These are phyloP conservation scores for Penicillium macrosclerotiorum DNA, from an alignment of 495 filamentous ascomycete genomes.

Conservation along the genomic window DNA sequence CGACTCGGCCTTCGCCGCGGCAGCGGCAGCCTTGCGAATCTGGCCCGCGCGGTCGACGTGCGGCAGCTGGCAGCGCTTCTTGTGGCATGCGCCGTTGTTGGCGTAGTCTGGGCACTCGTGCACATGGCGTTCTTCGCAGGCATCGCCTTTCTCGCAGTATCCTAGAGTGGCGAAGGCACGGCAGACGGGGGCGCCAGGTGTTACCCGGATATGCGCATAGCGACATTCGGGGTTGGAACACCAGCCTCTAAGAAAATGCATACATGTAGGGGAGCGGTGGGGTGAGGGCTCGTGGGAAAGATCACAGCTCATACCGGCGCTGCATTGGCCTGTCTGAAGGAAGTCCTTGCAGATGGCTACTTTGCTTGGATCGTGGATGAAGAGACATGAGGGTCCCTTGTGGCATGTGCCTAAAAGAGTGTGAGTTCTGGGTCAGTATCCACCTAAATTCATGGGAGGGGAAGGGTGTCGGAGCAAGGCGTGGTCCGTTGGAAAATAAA, in stretches of 20 bases:
- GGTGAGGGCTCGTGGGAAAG: conserved; percentile 88
- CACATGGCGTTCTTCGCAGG: conserved; percentile 80
- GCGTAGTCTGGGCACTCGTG: conserved; percentile 93
- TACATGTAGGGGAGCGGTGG: conserved; percentile 80
- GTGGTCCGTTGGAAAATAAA: conserved; percentile 25
- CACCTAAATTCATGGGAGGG: neutral
- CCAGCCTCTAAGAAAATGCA: conserved; percentile 87
- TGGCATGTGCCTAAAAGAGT: conserved; percentile 69
- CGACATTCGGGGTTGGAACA: conserved; percentile 87
- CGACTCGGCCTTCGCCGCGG: conserved; percentile 35
- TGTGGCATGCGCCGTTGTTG: conserved; percentile 82
- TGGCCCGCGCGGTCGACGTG: conserved; percentile 84
- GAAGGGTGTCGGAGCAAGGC: conserved; percentile 6
- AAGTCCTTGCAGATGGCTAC: conserved; percentile 90
- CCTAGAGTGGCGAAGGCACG: conserved; percentile 80
- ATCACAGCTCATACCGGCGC: conserved; percentile 79
- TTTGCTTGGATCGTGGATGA: conserved; percentile 80
- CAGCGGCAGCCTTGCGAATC: conserved; percentile 56
- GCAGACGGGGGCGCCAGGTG: conserved; percentile 79
- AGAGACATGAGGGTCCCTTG: conserved; percentile 76
- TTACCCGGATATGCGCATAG: conserved; percentile 84
- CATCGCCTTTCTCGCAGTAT: conserved; percentile 81
- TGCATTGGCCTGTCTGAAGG: conserved; percentile 75
- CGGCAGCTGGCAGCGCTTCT: conserved; percentile 76
- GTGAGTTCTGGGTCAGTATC: conserved; percentile 21